These are phyloP conservation scores for Cyphellophora europaea DNA, from an alignment of 2,329 filamentous ascomycete species.

Conservation along the genomic window DNA sequence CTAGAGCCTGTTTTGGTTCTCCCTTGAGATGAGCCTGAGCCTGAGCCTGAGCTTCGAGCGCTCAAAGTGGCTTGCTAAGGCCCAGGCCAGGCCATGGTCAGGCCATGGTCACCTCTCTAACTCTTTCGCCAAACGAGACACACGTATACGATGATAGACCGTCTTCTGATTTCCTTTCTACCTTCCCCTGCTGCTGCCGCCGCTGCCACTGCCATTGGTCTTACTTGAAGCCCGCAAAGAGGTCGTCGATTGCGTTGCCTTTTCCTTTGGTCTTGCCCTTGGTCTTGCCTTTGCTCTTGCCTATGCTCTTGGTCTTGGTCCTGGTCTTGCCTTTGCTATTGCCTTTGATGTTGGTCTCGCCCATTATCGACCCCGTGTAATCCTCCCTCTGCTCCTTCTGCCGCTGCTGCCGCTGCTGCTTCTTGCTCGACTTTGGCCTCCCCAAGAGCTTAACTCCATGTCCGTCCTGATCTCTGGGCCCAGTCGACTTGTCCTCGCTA, in stretches of 20 bases:
- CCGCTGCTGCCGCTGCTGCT: neutral
- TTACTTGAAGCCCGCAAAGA: constrained; percentile 55
- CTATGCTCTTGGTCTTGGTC: constrained; percentile 1
- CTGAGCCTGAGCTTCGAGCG: too few species aligned
- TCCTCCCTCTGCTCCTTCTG: neutral
- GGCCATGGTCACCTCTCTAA: too few species aligned
- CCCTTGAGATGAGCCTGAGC: too few species aligned
- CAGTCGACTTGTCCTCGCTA: constrained; percentile 3
- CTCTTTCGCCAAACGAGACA: too few species aligned
- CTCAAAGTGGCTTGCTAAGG: too few species aligned
- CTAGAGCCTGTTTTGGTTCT: too few species aligned
- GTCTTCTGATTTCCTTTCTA: too few species aligned
- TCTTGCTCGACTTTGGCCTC: neutral
- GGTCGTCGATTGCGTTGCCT: constrained; percentile 61
- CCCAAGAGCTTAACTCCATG: neutral
- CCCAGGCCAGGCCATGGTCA: too few species aligned
- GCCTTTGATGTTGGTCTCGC: neutral
- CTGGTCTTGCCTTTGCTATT: constrained; percentile 3
- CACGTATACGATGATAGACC: too few species aligned
- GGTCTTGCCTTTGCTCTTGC: constrained; percentile 5
- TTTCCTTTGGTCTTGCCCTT: constrained; percentile 44
- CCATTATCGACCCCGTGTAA: neutral
- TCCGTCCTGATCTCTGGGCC: neutral
- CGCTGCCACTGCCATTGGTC: neutral
- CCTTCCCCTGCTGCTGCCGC: neutral